phyloP scores from a whole-genome alignment of 768 basidiomycete genomes.

The Suillus placidus region DNA sequence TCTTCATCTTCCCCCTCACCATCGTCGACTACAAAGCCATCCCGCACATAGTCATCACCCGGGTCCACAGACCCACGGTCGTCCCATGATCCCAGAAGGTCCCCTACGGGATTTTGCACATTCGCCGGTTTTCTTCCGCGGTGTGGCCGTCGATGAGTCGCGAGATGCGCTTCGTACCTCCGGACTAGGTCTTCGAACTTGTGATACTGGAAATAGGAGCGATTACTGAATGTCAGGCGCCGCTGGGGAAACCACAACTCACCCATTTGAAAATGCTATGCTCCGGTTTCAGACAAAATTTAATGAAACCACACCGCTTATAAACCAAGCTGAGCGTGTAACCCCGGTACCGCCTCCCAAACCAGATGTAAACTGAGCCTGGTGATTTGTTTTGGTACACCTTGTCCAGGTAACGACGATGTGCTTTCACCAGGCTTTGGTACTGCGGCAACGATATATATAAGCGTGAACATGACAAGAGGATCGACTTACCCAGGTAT shows the following conservation, averaged over 20 bases:
- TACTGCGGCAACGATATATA: slow-evolving; percentile 16
- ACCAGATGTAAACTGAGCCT: neutral
- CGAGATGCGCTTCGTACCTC: neutral
- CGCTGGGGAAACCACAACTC: neutral
- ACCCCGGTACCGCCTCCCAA: neutral
- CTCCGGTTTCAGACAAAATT: neutral
- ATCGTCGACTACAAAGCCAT: slow-evolving; percentile 9
- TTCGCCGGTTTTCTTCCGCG: neutral
- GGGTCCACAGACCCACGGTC: neutral
- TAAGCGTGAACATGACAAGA: neutral
- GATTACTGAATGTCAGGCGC: neutral
- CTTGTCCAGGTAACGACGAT: slow-evolving; percentile 18
- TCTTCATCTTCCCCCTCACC: neutral
- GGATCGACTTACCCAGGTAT: slow-evolving; percentile 14
- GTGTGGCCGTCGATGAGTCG: neutral
- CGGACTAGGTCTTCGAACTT: neutral
- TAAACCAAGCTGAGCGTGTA: neutral
- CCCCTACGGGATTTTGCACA: slow-evolving; percentile 6
- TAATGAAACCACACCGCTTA: neutral
- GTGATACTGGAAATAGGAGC: neutral
- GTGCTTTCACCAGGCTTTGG: slow-evolving; percentile 18
- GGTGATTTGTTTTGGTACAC: neutral
- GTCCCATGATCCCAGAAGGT: slow-evolving; percentile 6
- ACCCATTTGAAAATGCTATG: neutral
- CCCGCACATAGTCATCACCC: neutral